Evolutionary conservation across 1,139 yeast genomes (phyloP), one percentile per base, ranked within the genome.

Genomic region (Diutina rugosa): DNA sequence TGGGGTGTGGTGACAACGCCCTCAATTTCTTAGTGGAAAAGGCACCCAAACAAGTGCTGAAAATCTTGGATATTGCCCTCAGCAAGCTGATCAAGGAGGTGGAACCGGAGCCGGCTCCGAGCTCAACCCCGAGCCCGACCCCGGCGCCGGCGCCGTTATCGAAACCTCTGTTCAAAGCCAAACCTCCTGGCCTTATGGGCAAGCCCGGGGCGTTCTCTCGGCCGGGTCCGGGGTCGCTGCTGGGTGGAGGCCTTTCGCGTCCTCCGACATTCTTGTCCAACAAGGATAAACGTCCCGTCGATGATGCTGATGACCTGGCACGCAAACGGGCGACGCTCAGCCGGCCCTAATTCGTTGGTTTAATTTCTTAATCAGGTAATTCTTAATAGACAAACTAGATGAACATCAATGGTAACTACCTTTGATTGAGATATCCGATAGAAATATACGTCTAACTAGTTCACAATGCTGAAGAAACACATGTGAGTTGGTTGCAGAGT

Each of bases 21-120:
- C 76, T 87, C 61, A 82, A 87, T 35, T 85, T 88, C 56, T 77
- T 88, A 65, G 90, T 87, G 63, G 96, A 90, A 59, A 86, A 86
- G 64, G 91, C 93, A 58, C 96, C 97, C 1, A 88, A 85, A 59
- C 95, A 89, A 67, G 82, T 90, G 57, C 88, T 93, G 58, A 84
- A 85, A 65, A 85, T 90, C 59, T 73, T 90, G 62, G 91, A 89
- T 41, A 87, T 88, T 56, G 96, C 96, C 0, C 80, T 89, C 64
- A 85, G 88, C 61, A 88, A 88, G 57, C 87, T 90, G 0, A 85
- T 90, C 38, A 80, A 80, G 57, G 46, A 53, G 41, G 30, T 18
- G 30, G 48, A 46, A 14, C 29, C 48, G 26, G 46, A n/a, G 26
- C 18, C 18, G 46, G 46, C 46, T 6, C 18, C 46, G 14, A 35